These are phyloP conservation scores for Cercis canadensis DNA, from an alignment of 306 rosid species.

Conservation along the genomic window DNA sequence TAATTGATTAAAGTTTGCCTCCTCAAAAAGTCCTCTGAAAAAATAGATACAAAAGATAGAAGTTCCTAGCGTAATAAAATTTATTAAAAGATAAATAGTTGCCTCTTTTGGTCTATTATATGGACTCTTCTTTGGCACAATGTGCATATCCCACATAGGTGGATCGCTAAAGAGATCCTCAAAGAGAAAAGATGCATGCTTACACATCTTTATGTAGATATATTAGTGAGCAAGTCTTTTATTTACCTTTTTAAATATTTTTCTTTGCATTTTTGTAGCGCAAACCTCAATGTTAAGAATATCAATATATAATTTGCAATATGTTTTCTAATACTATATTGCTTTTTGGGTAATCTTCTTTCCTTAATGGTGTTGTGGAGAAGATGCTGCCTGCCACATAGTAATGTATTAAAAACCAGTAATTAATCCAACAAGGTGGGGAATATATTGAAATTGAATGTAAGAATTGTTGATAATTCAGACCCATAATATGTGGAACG, in stretches of 20 bases:
- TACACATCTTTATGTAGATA: neutral
- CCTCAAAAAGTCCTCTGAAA: neutral
- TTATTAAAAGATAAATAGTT: neutral
- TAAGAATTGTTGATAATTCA: neutral
- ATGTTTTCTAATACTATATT: neutral
- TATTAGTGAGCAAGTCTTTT: neutral
- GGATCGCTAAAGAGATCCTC: neutral
- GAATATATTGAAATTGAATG: neutral
- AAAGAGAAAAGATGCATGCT: neutral
- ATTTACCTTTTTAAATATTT: neutral
- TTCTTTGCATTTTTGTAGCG: neutral
- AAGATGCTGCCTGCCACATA: neutral
- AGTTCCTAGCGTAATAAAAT: neutral
- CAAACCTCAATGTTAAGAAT: neutral
- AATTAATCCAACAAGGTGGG: neutral
- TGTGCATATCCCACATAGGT: neutral
- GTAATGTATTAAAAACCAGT: neutral
- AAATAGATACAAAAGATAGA: neutral
- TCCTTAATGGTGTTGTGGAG: neutral
- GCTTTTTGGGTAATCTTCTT: neutral
- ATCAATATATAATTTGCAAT: neutral
- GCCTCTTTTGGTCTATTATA: neutral
- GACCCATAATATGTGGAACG: neutral
- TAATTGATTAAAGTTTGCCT: neutral
- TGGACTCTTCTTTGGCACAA: neutral